These are phyloP conservation scores for Corymbia maculata DNA, from an alignment of 345 rosid species.

Conservation along the genomic window DNA sequence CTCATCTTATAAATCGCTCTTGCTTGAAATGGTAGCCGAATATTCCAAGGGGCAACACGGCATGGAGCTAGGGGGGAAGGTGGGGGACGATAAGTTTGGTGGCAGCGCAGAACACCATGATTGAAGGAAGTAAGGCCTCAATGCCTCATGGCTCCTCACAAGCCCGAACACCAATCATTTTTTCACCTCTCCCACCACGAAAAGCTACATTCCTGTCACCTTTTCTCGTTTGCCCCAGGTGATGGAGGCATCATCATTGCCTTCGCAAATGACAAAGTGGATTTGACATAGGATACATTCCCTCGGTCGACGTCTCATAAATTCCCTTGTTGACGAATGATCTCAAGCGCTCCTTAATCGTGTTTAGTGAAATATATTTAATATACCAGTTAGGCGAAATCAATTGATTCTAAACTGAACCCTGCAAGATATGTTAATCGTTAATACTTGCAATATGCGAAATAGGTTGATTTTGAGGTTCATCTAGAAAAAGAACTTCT, in stretches of 20 bases:
- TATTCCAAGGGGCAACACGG: background rate
- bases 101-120: background rate
- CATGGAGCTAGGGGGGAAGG: background rate
- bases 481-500: background rate
- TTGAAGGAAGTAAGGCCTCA: background rate
- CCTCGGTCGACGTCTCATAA: background rate
- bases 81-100: background rate
- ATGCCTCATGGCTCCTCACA: background rate
- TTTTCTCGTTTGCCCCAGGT: background rate
- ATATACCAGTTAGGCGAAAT: background rate
- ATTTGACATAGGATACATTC: background rate
- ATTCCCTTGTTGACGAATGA: background rate
- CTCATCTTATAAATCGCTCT: background rate
- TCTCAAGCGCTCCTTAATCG: background rate
- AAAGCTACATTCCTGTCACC: background rate
- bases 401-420: background rate
- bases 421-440: background rate
- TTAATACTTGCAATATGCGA: background rate
- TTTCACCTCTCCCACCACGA: background rate
- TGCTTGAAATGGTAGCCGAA: background rate
- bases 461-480: background rate
- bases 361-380: background rate
- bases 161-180: background rate
- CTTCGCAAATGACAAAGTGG: background rate
- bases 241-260: background rate